A percentile compares a stretch with the other conserved stretches of the same genome.
Conservation (phyloP, 129 eudicot species). For the Calendula officinalis region DNA sequence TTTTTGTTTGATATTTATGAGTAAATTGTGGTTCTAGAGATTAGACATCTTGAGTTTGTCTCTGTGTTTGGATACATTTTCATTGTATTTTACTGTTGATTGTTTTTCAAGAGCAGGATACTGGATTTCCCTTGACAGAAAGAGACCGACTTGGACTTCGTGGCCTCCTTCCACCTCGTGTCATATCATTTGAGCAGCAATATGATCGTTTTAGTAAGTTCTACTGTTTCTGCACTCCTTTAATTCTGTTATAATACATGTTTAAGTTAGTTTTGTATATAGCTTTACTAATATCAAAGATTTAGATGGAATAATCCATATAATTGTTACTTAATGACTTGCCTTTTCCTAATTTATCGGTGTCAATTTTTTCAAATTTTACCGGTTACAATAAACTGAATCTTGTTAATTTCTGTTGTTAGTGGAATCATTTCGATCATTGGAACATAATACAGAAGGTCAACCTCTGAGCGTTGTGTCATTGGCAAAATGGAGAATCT, state of each 20-base stretch:
- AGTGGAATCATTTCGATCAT: conserved; percentile 95
- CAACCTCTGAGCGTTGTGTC: conserved; percentile 60
- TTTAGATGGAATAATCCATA: neutral
- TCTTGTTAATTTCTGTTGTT: conserved; percentile 1
- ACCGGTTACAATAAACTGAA: no score
- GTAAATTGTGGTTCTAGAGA: neutral
- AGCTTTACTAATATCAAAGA: neutral
- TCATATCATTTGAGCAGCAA: conserved; percentile 89
- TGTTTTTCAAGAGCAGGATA: conserved; percentile 55
- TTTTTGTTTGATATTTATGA: neutral
- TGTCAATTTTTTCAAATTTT: neutral
- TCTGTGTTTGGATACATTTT: neutral
- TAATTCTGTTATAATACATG: conserved; percentile 3
- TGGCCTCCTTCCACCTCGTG: conserved; percentile 98
- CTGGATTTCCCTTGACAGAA: conserved; percentile 85
- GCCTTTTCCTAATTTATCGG: neutral
- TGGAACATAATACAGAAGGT: conserved; percentile 84
- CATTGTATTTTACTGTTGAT: conserved; percentile 15
- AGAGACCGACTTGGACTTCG: conserved; percentile 97
- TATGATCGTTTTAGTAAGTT: conserved; percentile 86
- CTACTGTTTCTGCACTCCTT: neutral
- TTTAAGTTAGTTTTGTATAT: neutral
- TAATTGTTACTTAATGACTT: conserved; percentile 4
- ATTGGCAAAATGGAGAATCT: conserved; percentile 94
- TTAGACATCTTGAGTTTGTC: neutral